These are phyloP conservation scores for Rhodotorula graminis DNA, from an alignment of 768 basidiomycete species.

Conservation along the genomic window DNA sequence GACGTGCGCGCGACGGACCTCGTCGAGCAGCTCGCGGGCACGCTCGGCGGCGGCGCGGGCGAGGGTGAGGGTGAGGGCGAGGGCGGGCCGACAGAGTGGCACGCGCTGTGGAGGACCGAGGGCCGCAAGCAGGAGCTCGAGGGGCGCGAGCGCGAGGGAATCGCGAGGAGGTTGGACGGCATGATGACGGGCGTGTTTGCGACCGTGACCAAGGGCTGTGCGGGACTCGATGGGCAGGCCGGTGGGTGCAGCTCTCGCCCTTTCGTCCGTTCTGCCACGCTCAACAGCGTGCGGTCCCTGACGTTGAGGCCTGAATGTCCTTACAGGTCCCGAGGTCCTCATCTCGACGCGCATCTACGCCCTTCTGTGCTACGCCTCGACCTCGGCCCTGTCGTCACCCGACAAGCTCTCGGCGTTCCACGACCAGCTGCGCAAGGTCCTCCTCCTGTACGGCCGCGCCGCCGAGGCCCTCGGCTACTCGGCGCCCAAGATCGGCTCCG, in stretches of 20 bases:
- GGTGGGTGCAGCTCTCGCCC: background rate
- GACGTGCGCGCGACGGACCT: background rate
- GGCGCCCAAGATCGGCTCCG: constrained; percentile 33
- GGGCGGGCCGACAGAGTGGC: constrained; percentile 21
- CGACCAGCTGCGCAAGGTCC: constrained; percentile 62
- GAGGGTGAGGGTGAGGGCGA: too few species aligned
- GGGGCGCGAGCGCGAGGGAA: background rate
- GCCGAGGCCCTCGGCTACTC: constrained; percentile 46
- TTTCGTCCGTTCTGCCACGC: too few species aligned
- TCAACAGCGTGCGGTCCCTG: too few species aligned
- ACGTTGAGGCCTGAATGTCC: too few species aligned
- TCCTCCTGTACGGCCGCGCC: constrained; percentile 51
- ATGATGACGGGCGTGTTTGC: constrained; percentile 29
- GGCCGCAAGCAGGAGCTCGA: background rate
- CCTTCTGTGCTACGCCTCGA: constrained; percentile 44
- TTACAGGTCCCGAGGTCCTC: constrained; percentile 36
- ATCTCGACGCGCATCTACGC: constrained; percentile 51
- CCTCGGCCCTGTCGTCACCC: constrained; percentile 40
- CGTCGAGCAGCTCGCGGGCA: background rate
- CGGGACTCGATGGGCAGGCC: background rate
- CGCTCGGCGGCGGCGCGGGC: background rate
- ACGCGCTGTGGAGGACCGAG: background rate
- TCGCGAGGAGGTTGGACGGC: constrained; percentile 8
- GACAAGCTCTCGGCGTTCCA: constrained; percentile 60
- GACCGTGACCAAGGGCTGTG: constrained; percentile 23